Evolutionary conservation across 352 stramenopile genomes (phyloP), one percentile per base, ranked within the genome.

Genomic region (Globisporangium parvum): DNA sequence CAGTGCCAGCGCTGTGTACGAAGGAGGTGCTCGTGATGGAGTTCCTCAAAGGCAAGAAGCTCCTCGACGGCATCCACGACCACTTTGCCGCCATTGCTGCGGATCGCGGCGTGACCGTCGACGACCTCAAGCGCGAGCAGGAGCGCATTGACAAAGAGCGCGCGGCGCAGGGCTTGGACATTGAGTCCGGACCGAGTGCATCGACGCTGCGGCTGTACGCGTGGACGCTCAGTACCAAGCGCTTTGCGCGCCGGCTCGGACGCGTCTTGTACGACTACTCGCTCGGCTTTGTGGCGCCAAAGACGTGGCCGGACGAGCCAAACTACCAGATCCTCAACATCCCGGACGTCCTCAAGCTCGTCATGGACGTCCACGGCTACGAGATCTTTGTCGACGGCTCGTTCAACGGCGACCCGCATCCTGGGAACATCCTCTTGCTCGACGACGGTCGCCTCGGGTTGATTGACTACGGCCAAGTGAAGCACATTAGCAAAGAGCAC

Each of bases 1-100:
- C 91, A 0, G 85, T 87, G 31, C 62, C 93, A n/a, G 75, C 96
- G 35, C 51, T 97, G 18, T 98, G 87, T 58, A 98, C 89, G 1
- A 97, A 96, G 60, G 74, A 96, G 62, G 90, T 98, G 41, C 68
- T 99, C 18, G 93, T 99, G 40, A 98, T 98, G 95, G 90, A 98
- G 70, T 92, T 96, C 54, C 69, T 97, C 18, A 77, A 90, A 35
- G 89, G 89, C n/a, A 75, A 81, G 51, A 96, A 88, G 57, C 62
- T 96, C 44, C 58, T 92, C 40, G 77, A 91, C 57, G 93, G 67
- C 26, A 90, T 98, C 55, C 85, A 96, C 50, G 80, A 96, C 40
- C 90, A 98, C 53, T 89, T 97, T 59, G 71, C 93, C 47, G 69
- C 75, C 17, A 93, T 98, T 63, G 93, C 92, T 6, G 73, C 73